Percentiles rank a stretch among this genome's conserved stretches.
phyloP scores from a whole-genome alignment of 805 yeast species.

The Scheffersomyces ergatensis region DNA sequence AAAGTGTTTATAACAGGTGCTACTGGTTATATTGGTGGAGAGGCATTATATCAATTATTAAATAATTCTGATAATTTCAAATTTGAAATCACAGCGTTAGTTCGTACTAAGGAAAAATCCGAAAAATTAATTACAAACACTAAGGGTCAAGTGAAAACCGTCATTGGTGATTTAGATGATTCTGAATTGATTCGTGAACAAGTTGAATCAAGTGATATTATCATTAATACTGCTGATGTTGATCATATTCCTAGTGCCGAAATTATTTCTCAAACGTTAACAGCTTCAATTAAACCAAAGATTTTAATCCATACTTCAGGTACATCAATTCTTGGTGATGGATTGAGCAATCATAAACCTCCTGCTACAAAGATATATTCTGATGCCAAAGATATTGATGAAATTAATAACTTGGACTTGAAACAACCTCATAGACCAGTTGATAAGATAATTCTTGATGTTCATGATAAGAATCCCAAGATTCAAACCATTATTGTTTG shows the following conservation, averaged over 20 bases:
- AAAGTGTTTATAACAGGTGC: conserved; percentile 27
- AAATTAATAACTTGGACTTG: conserved; percentile 19
- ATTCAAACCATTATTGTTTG: conserved; percentile 26
- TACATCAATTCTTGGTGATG: conserved; percentile 26
- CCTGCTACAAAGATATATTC: conserved; percentile 17
- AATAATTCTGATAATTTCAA: conserved; percentile 4
- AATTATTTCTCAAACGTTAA: conserved; percentile 16
- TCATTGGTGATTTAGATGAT: conserved; percentile 20
- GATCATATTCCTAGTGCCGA: conserved; percentile 22
- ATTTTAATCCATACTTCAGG: conserved; percentile 37
- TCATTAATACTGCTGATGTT: conserved; percentile 29
- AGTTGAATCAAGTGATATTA: conserved; percentile 20
- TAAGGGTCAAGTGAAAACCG: conserved; percentile 13
- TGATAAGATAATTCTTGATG: conserved; percentile 24
- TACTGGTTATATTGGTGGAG: conserved; percentile 33
- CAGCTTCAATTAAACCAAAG: conserved; percentile 12
- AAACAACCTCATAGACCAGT: conserved; percentile 31
- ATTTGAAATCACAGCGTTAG: conserved; percentile 19
- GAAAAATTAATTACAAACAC: conserved; percentile 9
- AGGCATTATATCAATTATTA: conserved; percentile 21
- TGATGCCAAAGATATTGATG: conserved; percentile 21
- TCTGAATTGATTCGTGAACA: conserved; percentile 12
- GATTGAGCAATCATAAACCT: conserved; percentile 10
- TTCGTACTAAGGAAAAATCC: conserved; percentile 18
- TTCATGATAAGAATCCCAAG: conserved; percentile 25